Evolutionary conservation across 768 basidiomycete genomes (phyloP), one percentile per base, ranked within the genome.

Genomic region (Tulasnella calospora): DNA sequence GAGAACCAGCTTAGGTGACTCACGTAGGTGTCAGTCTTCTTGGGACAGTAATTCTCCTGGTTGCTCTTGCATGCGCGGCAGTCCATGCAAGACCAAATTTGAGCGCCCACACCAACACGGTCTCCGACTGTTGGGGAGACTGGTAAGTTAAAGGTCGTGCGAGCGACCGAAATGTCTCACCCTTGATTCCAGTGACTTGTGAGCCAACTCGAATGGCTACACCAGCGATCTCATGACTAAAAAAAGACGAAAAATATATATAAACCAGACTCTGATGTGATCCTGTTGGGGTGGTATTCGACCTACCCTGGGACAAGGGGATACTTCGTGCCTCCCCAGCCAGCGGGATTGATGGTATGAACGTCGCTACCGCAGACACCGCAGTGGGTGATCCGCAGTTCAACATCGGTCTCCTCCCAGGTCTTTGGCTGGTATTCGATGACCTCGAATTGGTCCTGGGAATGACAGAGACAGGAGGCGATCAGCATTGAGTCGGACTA

Each of bases 221-320:
- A 7, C 90, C 90, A 71, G 89, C 86, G 76, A 91, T 89, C 82
- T 90, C 89, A 81, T 90, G 89, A 21, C 88, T 87, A 57, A 85
- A 81, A 81, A 67, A 74, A 19, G 36, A 80, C 23, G 69, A 67
- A 38, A 35, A 21, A 51, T 5, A 27, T 1, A 61, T 79, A 57
- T 76, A 41, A n/a, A 35, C 2, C 51, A 23, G 23, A 44, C 27
- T 36, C 27, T 10, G 35, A 9, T 8, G 27, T 9, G 55, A 23
- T 15, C 23, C 12, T 30, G 7, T 13, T 51, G 44, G 75, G 72
- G 9, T 13, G 61, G 41, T 17, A 40, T 35, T 33, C 19, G 17
- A 44, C 74, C 21, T 51, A 77, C 78, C 75, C 78, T 30, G 77
- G 46, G 19, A 80, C 76, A 35, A 80, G 35, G 40, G 80, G 78